These are phyloP conservation scores for Acarospora socialis DNA, from an alignment of 2,329 filamentous ascomycete species.

Conservation along the genomic window DNA sequence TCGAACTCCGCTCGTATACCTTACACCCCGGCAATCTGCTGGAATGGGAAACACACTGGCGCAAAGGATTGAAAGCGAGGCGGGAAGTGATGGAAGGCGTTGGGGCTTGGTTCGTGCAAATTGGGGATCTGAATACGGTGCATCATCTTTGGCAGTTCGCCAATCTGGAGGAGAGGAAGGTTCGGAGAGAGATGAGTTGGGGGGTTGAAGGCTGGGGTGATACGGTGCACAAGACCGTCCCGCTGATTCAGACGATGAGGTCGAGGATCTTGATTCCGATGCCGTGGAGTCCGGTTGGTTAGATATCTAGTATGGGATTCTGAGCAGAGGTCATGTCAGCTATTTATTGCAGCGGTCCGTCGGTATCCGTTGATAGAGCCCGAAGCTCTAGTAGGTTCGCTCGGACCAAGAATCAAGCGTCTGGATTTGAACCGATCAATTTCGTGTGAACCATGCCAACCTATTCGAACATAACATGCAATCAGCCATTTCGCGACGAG, in stretches of 20 bases:
- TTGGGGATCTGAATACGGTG: slow-evolving; percentile 92
- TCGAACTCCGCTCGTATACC: slow-evolving; percentile 93
- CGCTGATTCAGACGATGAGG: slow-evolving; percentile 93
- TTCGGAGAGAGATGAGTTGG: slow-evolving; percentile 89
- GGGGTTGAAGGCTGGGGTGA: slow-evolving; percentile 88
- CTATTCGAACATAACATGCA: too few species aligned
- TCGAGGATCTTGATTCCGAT: slow-evolving; percentile 84
- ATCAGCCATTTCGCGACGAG: too few species aligned
- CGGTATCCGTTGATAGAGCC: too few species aligned
- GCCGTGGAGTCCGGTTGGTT: slow-evolving; percentile 90
- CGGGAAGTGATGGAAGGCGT: slow-evolving; percentile 98
- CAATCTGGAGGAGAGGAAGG: slow-evolving; percentile 83
- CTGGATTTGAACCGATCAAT: too few species aligned
- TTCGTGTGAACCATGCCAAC: too few species aligned
- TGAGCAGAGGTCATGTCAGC: too few species aligned
- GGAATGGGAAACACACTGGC: slow-evolving; percentile 98
- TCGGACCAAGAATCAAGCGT: too few species aligned
- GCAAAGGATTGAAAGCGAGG: slow-evolving; percentile 75
- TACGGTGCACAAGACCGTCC: slow-evolving; percentile 96
- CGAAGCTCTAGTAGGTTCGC: too few species aligned
- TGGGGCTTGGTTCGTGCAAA: slow-evolving; percentile 96
- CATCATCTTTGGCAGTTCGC: slow-evolving; percentile 99
- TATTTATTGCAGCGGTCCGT: too few species aligned
- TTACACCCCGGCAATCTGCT: slow-evolving; percentile 89
- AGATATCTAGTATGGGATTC: slow-evolving; percentile 19